Base-by-base conservation (phyloP, 306 rosid species). In the Carpinus fangiana region DNA sequence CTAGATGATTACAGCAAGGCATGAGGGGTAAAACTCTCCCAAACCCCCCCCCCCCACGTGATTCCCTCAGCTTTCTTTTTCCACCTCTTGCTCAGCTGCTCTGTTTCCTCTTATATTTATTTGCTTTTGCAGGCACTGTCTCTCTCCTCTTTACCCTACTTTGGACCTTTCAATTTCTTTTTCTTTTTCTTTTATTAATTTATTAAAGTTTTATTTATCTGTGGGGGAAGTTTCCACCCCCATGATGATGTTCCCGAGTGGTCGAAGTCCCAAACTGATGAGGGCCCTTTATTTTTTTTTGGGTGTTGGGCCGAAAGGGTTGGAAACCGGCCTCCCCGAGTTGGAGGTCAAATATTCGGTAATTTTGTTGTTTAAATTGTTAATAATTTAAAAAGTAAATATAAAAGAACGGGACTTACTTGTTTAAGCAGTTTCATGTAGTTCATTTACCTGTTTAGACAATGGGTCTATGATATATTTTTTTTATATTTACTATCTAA, bases 1-100 rank as follows among this genome's bases (percentile, higher is more conserved):
- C 78, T 73, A 71, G 70, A 78, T 82, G 86, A 81, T 84, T 82
- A 84, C 78, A 79, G 84, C 83, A 13, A 76, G 31, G 73, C 48
- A 76, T 84, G 73, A 57, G 82, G 57, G 80, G 81, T 70, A 70
- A 48, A 76, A 80, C 61, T 76, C 72, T 66, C 79, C 79, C 80
- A 48, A 71, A 70, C 67, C 64, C 82, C 81, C 31, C 83, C 83
- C 45, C 8, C 45, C 84, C 83, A 62, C 61, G 78, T 82, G 89
- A 74, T 75, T 70, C 28, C 82, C 71, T 77, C 82, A 75, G 73
- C 76, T 79, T 83, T 73, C 26, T 77, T 82, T 79, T 83, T 73
- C 26, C 77, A 10, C 56, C 16, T 17, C 23, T 43, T 10, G 36
- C 7, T 79, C 73, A 72, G 73, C 82, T 74, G 75, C 82, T 75